Evolutionary conservation across 2,329 filamentous ascomycete species (phyloP), one percentile per base, ranked within the genome.

Genomic region (Talaromyces sp.): DNA sequence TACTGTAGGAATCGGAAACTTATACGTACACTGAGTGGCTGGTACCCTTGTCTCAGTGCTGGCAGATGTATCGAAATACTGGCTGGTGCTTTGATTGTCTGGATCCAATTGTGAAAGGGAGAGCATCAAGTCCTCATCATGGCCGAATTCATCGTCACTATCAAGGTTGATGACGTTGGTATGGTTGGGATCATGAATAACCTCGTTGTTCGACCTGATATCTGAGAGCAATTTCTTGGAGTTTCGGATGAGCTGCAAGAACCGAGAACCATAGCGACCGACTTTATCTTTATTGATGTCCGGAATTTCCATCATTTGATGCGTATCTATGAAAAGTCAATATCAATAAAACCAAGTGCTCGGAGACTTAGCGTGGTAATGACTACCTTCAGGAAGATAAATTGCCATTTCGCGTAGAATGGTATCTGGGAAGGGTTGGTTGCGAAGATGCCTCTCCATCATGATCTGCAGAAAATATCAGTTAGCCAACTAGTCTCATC

Each of bases 331-430:
- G 21, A 37, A 25, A 45, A 31, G 19, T 53, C 21, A 36, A 69
- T 37, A 69, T 58, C n/a, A 57, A 21, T 15, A 13, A 40, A 33
- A 17, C 17, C 9, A 19, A 5, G 41, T 22, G 19, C 46, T n/a
- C 5, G 28, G 25, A 8, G 11, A 11, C 15, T 58, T 40, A 2
- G 35, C 2, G 19, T 10, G 28, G 5, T 7, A 28, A 9, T 28
- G 41, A 59, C 69, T 65, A 76, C 73, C 67, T 69, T 70, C 67
- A 10, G 78, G 77, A 53, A 80, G 78, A 13, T 68, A 63, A 37
- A 80, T 77, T 45, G 73, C 78, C 72, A 80, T 80, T 58, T 78
- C 75, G 54, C 78, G 76, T 51, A 80, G 63, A 15, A 75, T 69
- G 28, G 69, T 69, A 61, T 80, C 77, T 10, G 76, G 70, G 58